phyloP scores from a whole-genome alignment of 306 rosid genomes.

The Prunus mongolica region DNA sequence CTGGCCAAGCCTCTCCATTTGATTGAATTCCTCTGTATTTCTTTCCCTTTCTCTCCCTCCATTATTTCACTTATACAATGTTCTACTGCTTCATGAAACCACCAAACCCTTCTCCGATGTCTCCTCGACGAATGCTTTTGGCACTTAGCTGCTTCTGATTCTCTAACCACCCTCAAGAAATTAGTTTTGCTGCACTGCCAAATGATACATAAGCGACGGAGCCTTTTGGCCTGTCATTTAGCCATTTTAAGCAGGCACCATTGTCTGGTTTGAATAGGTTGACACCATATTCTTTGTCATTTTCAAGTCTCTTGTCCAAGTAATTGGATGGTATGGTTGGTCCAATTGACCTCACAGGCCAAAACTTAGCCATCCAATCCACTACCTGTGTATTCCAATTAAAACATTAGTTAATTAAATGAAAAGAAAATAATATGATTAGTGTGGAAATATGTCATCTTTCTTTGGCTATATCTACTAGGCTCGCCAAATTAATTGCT shows the following conservation, averaged over 20 bases:
- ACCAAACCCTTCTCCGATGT: constrained; percentile 9
- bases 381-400: too few species aligned
- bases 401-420: too few species aligned
- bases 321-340: too few species aligned
- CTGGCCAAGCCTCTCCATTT: not conserved
- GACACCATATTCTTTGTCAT: too few species aligned
- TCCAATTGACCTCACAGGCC: too few species aligned
- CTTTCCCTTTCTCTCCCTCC: not conserved
- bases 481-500: too few species aligned
- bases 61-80: not conserved
- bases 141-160: constrained; percentile 16
- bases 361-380: too few species aligned
- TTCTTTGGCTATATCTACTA: too few species aligned
- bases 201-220: constrained; percentile 25
- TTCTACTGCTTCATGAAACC: not conserved
- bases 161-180: constrained; percentile 37
- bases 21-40: not conserved
- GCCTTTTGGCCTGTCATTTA: constrained; percentile 1
- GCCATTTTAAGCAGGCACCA: constrained; percentile 16
- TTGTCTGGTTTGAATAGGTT: not conserved
- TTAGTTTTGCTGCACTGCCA: constrained; percentile 18
- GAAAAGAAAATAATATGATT: too few species aligned
- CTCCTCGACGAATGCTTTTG: constrained; percentile 22
- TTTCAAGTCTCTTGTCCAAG: too few species aligned
- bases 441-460: too few species aligned